These are phyloP conservation scores for Cutaneotrichosporon dermatis DNA, from an alignment of 1,284 basidiomycete genomes.

Conservation along the genomic window DNA sequence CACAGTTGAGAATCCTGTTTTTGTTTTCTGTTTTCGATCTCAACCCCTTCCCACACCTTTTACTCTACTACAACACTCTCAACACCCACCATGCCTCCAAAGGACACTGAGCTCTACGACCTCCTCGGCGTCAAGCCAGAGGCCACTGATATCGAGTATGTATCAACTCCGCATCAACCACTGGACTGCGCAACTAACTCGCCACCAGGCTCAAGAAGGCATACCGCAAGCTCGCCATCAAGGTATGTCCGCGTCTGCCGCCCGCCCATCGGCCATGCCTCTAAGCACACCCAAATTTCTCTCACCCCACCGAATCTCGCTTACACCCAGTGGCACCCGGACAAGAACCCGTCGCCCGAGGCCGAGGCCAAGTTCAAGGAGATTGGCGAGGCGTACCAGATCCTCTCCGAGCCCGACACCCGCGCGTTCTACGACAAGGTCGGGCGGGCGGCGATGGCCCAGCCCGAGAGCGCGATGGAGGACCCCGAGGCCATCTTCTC, in stretches of 20 bases:
- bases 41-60: no score
- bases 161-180: no score
- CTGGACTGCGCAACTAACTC: neutral
- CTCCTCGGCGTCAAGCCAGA: slow-evolving; percentile 44
- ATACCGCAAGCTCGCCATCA: slow-evolving; percentile 91
- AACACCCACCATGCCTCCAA: slow-evolving; percentile 11
- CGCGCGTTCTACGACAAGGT: slow-evolving; percentile 93
- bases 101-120: slow-evolving; percentile 49
- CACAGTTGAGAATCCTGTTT: no score
- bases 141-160: slow-evolving; percentile 46
- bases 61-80: no score
- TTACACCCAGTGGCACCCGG: slow-evolving; percentile 72
- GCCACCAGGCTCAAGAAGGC: slow-evolving; percentile 73
- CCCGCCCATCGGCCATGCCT: neutral
- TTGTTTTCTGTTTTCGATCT: no score
- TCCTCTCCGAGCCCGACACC: slow-evolving; percentile 77
- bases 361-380: slow-evolving; percentile 93
- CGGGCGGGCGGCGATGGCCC: slow-evolving; percentile 59
- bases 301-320: slow-evolving; percentile 6
- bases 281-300: neutral
- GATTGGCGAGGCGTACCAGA: slow-evolving; percentile 87
- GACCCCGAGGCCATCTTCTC: slow-evolving; percentile 88
- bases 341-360: slow-evolving; percentile 82
- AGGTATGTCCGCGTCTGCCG: slow-evolving; percentile 54
- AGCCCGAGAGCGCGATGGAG: slow-evolving; percentile 49